These are phyloP conservation scores for Castanea sativa DNA, from an alignment of 306 rosid species.

Conservation along the genomic window DNA sequence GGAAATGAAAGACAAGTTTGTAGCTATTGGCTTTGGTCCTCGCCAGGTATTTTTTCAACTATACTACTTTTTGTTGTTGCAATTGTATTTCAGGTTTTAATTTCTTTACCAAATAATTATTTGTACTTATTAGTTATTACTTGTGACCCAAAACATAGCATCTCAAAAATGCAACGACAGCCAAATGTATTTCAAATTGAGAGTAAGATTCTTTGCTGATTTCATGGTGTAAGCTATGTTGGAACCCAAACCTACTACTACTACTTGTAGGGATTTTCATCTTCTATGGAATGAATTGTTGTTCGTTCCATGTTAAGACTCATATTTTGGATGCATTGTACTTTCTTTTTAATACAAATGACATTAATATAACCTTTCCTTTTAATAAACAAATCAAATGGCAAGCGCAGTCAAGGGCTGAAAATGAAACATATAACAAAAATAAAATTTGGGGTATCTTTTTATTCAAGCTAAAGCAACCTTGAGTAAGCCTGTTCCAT, in stretches of 20 bases:
- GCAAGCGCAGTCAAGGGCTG: neutral
- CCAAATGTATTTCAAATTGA: neutral
- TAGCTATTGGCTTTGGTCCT: constrained; percentile 90
- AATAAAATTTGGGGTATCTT: neutral
- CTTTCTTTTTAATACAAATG: neutral
- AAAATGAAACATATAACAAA: neutral
- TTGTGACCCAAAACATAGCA: neutral
- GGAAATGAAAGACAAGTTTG: constrained; percentile 88
- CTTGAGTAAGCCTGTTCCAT: neutral
- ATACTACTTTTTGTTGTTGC: constrained; percentile 13
- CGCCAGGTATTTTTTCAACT: constrained; percentile 60
- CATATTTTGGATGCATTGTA: neutral
- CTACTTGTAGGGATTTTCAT: too few relatives aligned
- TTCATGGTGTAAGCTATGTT: neutral
- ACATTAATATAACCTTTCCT: neutral
- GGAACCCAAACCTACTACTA: too few relatives aligned
- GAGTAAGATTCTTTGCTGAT: neutral
- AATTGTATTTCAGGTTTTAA: neutral
- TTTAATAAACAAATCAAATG: neutral
- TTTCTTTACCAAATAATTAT: neutral
- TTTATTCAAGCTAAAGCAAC: neutral
- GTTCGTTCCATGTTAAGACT: too few relatives aligned
- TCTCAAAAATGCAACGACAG: neutral
- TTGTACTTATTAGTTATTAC: neutral
- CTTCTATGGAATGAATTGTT: too few relatives aligned